Evolutionary conservation across 1,139 yeast species (phyloP).

Genomic region (Kluyveromyces marxianus): DNA sequence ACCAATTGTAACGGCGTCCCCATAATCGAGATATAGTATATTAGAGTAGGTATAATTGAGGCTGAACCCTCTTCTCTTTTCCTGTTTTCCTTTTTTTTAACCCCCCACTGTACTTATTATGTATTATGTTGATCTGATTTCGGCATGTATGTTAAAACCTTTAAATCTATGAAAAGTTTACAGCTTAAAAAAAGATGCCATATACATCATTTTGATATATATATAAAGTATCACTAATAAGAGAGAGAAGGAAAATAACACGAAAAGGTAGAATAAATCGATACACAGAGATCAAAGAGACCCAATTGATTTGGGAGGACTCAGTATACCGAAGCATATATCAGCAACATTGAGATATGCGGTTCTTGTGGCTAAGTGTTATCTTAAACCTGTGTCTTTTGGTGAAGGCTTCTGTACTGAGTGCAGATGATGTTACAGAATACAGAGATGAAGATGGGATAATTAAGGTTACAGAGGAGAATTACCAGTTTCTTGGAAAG

Average conservation of each 20-base stretch:
- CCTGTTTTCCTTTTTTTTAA: no score
- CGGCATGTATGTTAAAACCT: no score
- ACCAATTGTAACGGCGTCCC: conserved; percentile 20
- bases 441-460: conserved; percentile 20
- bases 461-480: conserved; percentile 27
- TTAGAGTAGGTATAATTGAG: not conserved
- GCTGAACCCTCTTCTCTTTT: not conserved
- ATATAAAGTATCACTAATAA: no score
- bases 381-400: not conserved
- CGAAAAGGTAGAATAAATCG: no score
- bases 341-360: not conserved
- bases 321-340: not conserved
- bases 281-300: no score
- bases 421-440: not conserved
- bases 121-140: no score
- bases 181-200: no score
- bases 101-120: no score
- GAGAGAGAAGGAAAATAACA: no score
- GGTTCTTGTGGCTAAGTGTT: not conserved
- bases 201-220: no score
- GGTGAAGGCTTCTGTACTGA: not conserved
- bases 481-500: conserved; percentile 23
- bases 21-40: conserved; percentile 10
- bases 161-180: no score
- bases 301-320: not conserved